Base-by-base conservation (phyloP, 257 asterid genomes). In the Ocimum tenuiflorum region DNA sequence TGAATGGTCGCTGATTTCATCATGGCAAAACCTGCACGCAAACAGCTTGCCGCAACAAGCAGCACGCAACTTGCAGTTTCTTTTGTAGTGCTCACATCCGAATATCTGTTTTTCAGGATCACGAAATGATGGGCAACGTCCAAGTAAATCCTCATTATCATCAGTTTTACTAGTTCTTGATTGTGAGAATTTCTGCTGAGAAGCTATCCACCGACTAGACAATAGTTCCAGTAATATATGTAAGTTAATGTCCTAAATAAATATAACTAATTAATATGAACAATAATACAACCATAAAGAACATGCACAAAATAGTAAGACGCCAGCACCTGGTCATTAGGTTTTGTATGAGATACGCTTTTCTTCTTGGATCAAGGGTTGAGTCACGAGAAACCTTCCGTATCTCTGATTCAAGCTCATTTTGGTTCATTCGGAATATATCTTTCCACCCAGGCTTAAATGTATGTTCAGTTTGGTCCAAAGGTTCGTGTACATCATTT, bases 361-460 rank as follows among this genome's bases (percentile, higher is more conserved):
- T 92, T 82, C 97, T 85, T 77, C 98, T 82, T 52, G 97, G 98
- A 79, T 92, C 98, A 70, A 92, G 98, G 48, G 94, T 79, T 65
- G 97, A 82, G 75, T 92, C 97, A 19, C 91, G 85, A 73, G 98
- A 87, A 49, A 89, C 98, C 81, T 89, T 89, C 82, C 91, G 82
- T 75, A 92, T 85, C 88, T 92, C 98, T 19, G 95, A 89, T 79
- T 89, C 98, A 67, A 92, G 96, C 85, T 92, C 98, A 80, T 80
- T 92, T 86, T 92, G 98, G 74, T 92, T 92, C 98, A 92, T 92
- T 55, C 97, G 72, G 69, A 92, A 92, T 20, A 92, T 92, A 70
- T 92, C 98, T 59, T 89, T 86, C 98, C 98, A 92, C 69, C 98
- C 98, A 75, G 97, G 98, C 85, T 89, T 92, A 71, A 92, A 92